Percentiles rank a stretch among this genome's conserved stretches.
phyloP scores from a whole-genome alignment of 805 yeast genomes.

The Candida golubevii region DNA sequence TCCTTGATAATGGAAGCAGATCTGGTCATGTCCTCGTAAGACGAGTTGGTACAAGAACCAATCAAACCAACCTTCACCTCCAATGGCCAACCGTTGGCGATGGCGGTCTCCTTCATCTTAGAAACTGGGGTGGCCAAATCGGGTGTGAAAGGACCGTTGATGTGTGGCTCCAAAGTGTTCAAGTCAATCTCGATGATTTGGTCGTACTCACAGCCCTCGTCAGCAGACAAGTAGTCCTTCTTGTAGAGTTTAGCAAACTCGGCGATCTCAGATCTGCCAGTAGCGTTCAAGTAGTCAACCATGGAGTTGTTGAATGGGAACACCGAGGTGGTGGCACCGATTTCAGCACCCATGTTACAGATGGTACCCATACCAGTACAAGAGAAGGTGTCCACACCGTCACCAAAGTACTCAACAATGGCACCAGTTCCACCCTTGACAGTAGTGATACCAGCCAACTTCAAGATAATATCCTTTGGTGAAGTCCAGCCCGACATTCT shows the following conservation, averaged over 20 bases:
- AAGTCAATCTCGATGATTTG: constrained; percentile 88
- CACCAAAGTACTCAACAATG: constrained; percentile 95
- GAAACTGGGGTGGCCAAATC: constrained; percentile 96
- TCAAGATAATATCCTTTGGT: constrained; percentile 92
- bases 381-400: constrained; percentile 86
- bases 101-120: constrained; percentile 76
- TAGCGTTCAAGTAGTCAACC: constrained; percentile 80
- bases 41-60: constrained; percentile 98
- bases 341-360: constrained; percentile 99
- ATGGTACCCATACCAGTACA: constrained; percentile 99
- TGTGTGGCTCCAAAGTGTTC: constrained; percentile 86
- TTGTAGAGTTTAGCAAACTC: constrained; percentile 70
- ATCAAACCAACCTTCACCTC: constrained; percentile 92
- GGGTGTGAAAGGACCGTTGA: constrained; percentile 98
- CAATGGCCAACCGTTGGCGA: constrained; percentile 86
- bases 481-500: constrained; percentile 92
- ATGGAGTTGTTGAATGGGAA: constrained; percentile 95
- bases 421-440: constrained; percentile 98
- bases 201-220: constrained; percentile 90
- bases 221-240: constrained; percentile 70
- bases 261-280: constrained; percentile 81
- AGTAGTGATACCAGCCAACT: constrained; percentile 89
- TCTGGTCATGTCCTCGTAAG: constrained; percentile 97
- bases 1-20: constrained; percentile 89
- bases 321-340: constrained; percentile 96